Evolutionary conservation across 2,329 filamentous ascomycete species (phyloP).

Genomic region (Cadophora luteo-olivacea): DNA sequence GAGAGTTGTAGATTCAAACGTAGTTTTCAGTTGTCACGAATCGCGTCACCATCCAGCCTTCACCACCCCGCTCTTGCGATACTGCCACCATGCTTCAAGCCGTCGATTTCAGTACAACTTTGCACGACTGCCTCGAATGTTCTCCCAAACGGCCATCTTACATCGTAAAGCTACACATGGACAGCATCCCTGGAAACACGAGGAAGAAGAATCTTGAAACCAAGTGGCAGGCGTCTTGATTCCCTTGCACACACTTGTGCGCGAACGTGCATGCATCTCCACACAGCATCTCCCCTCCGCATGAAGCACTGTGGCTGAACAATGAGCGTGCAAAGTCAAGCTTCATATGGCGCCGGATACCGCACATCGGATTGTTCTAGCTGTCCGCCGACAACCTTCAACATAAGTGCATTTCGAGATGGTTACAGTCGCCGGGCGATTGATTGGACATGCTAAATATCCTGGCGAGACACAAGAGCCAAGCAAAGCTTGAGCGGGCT

Average conservation of each 20-base stretch:
- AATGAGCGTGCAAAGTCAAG: constrained; percentile 1
- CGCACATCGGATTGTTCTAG: constrained; percentile 1
- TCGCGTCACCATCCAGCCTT: not conserved
- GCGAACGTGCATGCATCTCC: constrained; percentile 28
- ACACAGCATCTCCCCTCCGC: constrained; percentile 10
- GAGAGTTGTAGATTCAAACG: not conserved
- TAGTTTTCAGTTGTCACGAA: not conserved
- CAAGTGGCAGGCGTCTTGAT: constrained; percentile 16
- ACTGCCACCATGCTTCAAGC: not conserved
- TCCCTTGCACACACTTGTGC: constrained; percentile 14
- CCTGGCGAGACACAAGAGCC: constrained; percentile 5
- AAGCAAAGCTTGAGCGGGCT: constrained; percentile 19
- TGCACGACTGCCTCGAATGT: constrained; percentile 13
- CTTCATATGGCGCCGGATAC: constrained; percentile 7
- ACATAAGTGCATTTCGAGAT: constrained; percentile 12
- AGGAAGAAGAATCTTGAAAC: constrained; percentile 14
- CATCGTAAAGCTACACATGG: constrained; percentile 16
- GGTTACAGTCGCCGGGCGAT: not conserved
- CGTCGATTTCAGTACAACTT: constrained; percentile 18
- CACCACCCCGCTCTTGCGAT: constrained; percentile 1
- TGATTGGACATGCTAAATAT: constrained; percentile 10
- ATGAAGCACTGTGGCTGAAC: constrained; percentile 4
- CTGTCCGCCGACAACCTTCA: constrained; percentile 9
- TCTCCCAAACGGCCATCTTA: constrained; percentile 17
- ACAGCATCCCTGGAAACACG: constrained; percentile 16